These are phyloP conservation scores for Alectoria sarmentosa DNA, from an alignment of 495 filamentous ascomycete species.

Conservation along the genomic window DNA sequence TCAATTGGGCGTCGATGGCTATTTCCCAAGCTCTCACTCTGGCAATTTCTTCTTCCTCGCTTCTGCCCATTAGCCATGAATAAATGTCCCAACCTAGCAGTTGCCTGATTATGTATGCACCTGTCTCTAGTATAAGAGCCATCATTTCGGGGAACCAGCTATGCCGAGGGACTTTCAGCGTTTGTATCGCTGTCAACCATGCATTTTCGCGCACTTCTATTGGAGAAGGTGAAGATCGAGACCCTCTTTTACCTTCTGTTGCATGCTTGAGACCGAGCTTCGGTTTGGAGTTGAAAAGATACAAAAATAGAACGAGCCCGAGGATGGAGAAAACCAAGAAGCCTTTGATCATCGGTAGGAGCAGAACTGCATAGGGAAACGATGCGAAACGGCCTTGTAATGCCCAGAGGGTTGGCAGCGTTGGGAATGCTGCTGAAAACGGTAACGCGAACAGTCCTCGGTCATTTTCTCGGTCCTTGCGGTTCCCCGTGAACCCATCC, in stretches of 20 bases:
- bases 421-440: slow-evolving; percentile 8
- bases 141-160: slow-evolving; percentile 77
- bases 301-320: slow-evolving; percentile 34
- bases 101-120: slow-evolving; percentile 75
- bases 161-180: slow-evolving; percentile 87
- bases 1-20: slow-evolving; percentile 87
- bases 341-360: slow-evolving; percentile 25
- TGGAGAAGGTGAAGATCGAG: slow-evolving; percentile 66
- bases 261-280: slow-evolving; percentile 30
- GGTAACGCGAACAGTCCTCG: slow-evolving; percentile 20
- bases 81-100: slow-evolving; percentile 69
- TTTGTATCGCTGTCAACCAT: slow-evolving; percentile 92
- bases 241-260: slow-evolving; percentile 27
- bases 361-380: slow-evolving; percentile 19
- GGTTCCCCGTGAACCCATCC: slow-evolving; percentile 59
- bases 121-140: slow-evolving; percentile 68
- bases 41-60: slow-evolving; percentile 77
- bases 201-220: slow-evolving; percentile 81
- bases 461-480: slow-evolving; percentile 41
- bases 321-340: slow-evolving; percentile 21
- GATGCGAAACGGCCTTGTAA: slow-evolving; percentile 1
- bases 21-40: slow-evolving; percentile 92
- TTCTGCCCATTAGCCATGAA: slow-evolving; percentile 68
- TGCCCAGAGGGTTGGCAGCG: background rate
- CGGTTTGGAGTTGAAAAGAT: slow-evolving; percentile 55